Evolutionary conservation across 108 stramenopile genomes (phyloP), one percentile per base, ranked within the genome.

Genomic region (Tribonema minus): DNA sequence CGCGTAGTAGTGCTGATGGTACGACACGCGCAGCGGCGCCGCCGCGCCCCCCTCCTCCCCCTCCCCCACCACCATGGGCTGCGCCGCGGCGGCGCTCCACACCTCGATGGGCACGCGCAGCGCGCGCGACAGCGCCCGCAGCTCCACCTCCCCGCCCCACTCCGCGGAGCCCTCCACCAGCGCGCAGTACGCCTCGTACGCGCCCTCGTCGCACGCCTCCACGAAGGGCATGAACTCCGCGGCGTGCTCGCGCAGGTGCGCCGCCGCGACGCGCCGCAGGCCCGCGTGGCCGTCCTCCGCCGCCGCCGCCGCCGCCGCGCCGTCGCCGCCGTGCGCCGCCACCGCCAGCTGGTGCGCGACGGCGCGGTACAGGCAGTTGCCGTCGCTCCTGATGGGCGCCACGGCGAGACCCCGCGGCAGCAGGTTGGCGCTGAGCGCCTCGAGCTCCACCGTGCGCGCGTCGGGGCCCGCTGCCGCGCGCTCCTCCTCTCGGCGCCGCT

Each of bases 111-210:
- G 91, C 40, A 85, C 85, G 67, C 89, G 46, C 73, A 98, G 73
- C n/a, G 84, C 92, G 41, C 85, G 77, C 38, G 28, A 76, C 31
- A 76, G 62, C 5, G 76, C 76, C 76, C 93, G 86, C 7, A 96
- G 85, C 83, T 98, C 97, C 64, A 96, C 83, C 86, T 98, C 93
- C 30, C 97, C 96, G 41, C 97, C 97, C 97, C 97, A 98, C 64
- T 94, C 94, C 5, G 92, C 87, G 35, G 89, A 89, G 27, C 61
- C 76, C 62, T 94, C 83, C 2, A 98, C 92, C 33, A 84, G 86
- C 0, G 85, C 75, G 39, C 92, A 89, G 87, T 98, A 96, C 37
- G 88, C 78, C 4, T 92, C 90, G 86, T 90, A 96, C 62, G 71
- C 65, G 20, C 71, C 72, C 7, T 54, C 34, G 34, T 37, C 58